These are phyloP conservation scores for Didymella arachidicola DNA, from an alignment of 2,329 filamentous ascomycete genomes.

Conservation along the genomic window DNA sequence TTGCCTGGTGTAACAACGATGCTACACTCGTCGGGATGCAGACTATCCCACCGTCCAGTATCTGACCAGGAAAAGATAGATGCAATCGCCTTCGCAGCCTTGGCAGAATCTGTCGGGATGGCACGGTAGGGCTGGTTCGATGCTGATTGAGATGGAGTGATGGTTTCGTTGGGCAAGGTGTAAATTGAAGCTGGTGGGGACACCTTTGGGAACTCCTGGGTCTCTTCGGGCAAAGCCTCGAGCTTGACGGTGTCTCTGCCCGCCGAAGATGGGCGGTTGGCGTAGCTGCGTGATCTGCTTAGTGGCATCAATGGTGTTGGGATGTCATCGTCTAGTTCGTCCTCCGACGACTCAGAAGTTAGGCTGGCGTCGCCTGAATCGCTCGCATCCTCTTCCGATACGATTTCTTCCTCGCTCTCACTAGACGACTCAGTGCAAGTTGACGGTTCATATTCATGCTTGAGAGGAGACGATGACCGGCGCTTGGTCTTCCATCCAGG, in stretches of 20 bases:
- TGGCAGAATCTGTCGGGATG: conserved; percentile 59
- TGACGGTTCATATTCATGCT: conserved; percentile 96
- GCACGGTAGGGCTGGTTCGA: conserved; percentile 75
- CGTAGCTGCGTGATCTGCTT: conserved; percentile 29
- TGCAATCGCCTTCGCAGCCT: conserved; percentile 65
- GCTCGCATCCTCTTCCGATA: conserved; percentile 52
- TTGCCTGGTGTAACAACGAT: conserved; percentile 70
- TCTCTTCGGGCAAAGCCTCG: conserved; percentile 29
- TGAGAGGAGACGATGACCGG: conserved; percentile 88
- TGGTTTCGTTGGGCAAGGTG: conserved; percentile 57
- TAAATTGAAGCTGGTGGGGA: conserved; percentile 53
- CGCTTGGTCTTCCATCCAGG: conserved; percentile 62
- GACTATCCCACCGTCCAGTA: conserved; percentile 64
- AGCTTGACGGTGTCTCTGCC: conserved; percentile 25
- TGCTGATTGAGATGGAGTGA: conserved; percentile 81
- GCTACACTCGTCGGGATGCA: conserved; percentile 69
- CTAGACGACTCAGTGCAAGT: conserved; percentile 69
- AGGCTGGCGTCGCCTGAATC: conserved; percentile 59
- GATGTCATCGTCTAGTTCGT: conserved; percentile 62
- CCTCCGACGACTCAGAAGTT: conserved; percentile 62
- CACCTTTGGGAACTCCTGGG: conserved; percentile 53
- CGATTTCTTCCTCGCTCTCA: conserved; percentile 62
- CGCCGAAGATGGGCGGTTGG: conserved; percentile 22
- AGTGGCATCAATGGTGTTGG: conserved; percentile 50
- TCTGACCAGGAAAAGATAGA: conserved; percentile 70